phyloP scores from a whole-genome alignment of 768 basidiomycete species.

The Xerocomus spinulosus region DNA sequence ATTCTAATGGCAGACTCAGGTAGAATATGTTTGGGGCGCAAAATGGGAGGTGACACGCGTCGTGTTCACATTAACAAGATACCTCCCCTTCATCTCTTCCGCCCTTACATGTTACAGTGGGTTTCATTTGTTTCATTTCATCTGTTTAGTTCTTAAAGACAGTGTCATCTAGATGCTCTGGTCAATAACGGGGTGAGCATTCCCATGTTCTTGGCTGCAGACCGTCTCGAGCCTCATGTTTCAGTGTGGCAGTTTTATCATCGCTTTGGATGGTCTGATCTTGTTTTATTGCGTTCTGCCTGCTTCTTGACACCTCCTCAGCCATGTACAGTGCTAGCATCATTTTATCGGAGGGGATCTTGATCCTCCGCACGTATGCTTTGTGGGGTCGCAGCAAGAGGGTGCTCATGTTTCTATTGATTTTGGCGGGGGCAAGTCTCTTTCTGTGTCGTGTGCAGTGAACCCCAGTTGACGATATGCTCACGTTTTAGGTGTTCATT shows the following conservation, averaged over 20 bases:
- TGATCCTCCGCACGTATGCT: conserved; percentile 27
- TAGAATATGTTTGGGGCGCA: conserved; percentile 21
- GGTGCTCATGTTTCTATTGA: conserved; percentile 14
- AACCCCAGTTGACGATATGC: neutral
- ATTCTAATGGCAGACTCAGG: conserved; percentile 10
- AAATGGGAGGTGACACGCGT: conserved; percentile 22
- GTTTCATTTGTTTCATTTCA: neutral
- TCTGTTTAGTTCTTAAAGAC: neutral
- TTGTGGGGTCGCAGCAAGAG: conserved; percentile 20
- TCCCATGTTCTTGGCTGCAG: neutral
- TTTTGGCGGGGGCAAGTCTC: conserved; percentile 15
- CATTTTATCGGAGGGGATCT: conserved; percentile 14
- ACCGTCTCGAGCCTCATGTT: neutral
- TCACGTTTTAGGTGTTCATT: conserved; percentile 11
- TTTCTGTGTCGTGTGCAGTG: neutral
- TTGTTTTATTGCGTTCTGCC: neutral
- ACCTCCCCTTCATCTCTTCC: conserved; percentile 21
- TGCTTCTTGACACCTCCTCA: conserved; percentile 4
- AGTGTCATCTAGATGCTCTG: conserved; percentile 7
- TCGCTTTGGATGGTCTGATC: conserved; percentile 17
- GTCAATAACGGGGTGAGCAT: conserved; percentile 1
- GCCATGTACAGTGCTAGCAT: conserved; percentile 13
- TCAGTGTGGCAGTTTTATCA: conserved; percentile 18
- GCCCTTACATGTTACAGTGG: conserved; percentile 17
- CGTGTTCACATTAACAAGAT: conserved; percentile 26